Evolutionary conservation across 371 early-diverging fungal species (phyloP).

Genomic region (Mucor mucedo): DNA sequence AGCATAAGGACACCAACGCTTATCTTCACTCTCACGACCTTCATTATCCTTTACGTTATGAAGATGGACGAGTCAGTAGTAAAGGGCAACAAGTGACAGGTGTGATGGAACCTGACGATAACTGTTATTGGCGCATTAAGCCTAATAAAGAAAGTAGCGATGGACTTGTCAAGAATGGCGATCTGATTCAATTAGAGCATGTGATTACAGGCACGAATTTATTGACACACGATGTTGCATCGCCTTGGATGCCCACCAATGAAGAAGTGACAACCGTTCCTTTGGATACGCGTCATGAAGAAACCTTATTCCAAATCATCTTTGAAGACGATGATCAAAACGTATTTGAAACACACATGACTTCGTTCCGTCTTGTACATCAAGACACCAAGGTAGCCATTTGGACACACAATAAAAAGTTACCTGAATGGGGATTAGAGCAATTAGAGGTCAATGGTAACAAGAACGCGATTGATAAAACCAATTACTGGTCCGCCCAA

Average conservation of each 20-base stretch:
- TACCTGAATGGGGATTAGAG: conserved; percentile 96
- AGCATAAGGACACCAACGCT: conserved; percentile 74
- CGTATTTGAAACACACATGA: conserved; percentile 60
- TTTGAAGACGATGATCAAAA: conserved; percentile 59
- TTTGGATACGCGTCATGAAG: conserved; percentile 56
- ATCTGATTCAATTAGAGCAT: conserved; percentile 77
- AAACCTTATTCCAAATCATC: conserved; percentile 69
- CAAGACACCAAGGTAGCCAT: conserved; percentile 82
- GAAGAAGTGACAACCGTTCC: conserved; percentile 91
- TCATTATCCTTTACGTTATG: conserved; percentile 89
- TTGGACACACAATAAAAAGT: conserved; percentile 73
- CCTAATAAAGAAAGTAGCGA: conserved; percentile 48
- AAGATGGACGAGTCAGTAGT: conserved; percentile 90
- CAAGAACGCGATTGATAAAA: conserved; percentile 76
- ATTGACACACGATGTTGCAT: conserved; percentile 97
- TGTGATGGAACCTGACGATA: conserved; percentile 69
- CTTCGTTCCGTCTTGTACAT: conserved; percentile 73
- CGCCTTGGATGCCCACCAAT: conserved; percentile 94
- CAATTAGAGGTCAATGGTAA: conserved; percentile 97
- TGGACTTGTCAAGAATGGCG: conserved; percentile 58
- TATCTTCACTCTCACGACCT: conserved; percentile 87
- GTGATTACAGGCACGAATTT: conserved; percentile 70
- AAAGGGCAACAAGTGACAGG: conserved; percentile 95
- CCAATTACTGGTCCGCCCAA: conserved; percentile 81
- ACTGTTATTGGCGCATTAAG: conserved; percentile 85